Base-by-base conservation (phyloP, 371 early-diverging fungal species). In the Zychaea mexicana region DNA sequence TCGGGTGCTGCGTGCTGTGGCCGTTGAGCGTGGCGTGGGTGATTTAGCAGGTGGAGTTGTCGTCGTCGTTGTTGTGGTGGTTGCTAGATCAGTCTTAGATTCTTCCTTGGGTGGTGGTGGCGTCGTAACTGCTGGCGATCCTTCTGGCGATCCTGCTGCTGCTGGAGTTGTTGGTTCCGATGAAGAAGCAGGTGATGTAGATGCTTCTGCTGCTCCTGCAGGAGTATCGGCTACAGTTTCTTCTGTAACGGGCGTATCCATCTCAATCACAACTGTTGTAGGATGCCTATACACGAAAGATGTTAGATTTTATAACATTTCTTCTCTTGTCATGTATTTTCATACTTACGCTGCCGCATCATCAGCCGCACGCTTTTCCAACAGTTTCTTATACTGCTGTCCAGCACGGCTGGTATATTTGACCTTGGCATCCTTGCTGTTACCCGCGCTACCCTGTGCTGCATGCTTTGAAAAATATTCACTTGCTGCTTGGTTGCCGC, bases 341-440 rank as follows among this genome's bases (percentile, higher is more conserved):
- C 3, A 42, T 42, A 78, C 77, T 71, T 86, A 87, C 83, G 61
- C 72, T 30, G 64, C 57, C n/a, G 84, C 82, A 74, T 97, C 98
- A 55, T 92, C 93, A 31, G 89, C 86, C 5, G 88, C 89, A 42
- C 92, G 86, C 69, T 88, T 87, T 24, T 77, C 76, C 62, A 98
- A 62, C 30, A 89, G 79, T 26, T 94, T 93, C 71, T 95, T 96
- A 82, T 96, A 98, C 62, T 88, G 80, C 56, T 82, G 77, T 3
- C 93, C 97, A 13, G 84, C 87, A 27, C 87, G 81, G 27, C 90
- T 84, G 0, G 92, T 88, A 74, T 97, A 98, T 71, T 92, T 94
- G 19, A 86, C 70, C 69, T 92, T 92, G 2, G 91, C 90, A 64
- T 96, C 96, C 52, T 88, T 90, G 28, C 72, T 77, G 28, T 68